Conservation (phyloP, 441 rosid species). For the Corymbia calophylla region DNA sequence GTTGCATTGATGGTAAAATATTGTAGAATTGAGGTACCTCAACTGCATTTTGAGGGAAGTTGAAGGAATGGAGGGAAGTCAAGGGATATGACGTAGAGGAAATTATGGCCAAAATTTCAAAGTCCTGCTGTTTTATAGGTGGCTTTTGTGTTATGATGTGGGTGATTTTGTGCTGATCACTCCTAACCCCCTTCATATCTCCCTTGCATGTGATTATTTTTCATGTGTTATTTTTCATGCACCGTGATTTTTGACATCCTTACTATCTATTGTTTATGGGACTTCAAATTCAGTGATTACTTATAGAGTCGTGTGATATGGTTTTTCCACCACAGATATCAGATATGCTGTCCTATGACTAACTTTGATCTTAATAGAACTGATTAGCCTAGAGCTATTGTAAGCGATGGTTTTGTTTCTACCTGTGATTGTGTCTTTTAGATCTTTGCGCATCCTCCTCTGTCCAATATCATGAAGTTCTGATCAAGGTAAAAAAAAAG, state of each 20-base stretch:
- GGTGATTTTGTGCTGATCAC: background rate
- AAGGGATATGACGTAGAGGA: background rate
- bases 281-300: background rate
- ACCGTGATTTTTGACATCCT: background rate
- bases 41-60: background rate
- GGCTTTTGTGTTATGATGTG: background rate
- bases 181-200: background rate
- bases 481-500: background rate
- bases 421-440: background rate
- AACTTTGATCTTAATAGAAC: background rate
- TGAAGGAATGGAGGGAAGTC: background rate
- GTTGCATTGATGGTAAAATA: background rate
- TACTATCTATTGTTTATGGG: background rate
- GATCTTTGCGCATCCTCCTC: background rate
- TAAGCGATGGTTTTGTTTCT: background rate
- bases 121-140: background rate
- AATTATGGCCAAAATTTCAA: background rate
- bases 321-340: background rate
- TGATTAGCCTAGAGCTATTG: background rate
- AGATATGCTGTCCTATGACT: background rate
- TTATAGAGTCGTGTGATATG: background rate
- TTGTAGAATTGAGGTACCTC: background rate
- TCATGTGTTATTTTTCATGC: background rate
- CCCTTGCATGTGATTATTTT: background rate
- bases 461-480: background rate